Conservation (phyloP, 768 basidiomycete species). For the Auricularia auricula-judae region DNA sequence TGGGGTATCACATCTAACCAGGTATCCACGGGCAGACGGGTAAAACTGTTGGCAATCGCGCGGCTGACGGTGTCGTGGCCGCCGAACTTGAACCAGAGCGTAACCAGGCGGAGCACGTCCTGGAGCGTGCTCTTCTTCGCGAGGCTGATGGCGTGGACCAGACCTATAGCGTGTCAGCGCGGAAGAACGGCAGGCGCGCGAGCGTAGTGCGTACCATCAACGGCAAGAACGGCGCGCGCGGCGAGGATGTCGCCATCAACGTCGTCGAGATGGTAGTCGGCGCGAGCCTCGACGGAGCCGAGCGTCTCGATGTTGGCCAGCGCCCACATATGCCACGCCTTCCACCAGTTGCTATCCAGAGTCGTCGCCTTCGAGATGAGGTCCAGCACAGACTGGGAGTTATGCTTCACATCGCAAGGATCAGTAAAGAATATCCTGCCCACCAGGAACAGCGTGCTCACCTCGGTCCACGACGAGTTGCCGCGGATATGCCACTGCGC, state of each 20-base stretch:
- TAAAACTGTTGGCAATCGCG: constrained; percentile 31
- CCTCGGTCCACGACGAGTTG: constrained; percentile 21
- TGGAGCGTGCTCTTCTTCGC: constrained; percentile 34
- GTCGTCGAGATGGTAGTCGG: constrained; percentile 20
- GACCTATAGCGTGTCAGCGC: constrained; percentile 20
- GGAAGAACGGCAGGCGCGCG: background rate
- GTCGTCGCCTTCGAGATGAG: constrained; percentile 25
- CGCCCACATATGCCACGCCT: constrained; percentile 43
- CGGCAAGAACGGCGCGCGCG: background rate
- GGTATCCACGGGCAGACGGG: constrained; percentile 33
- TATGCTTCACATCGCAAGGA: constrained; percentile 15
- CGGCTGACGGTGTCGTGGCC: constrained; percentile 27
- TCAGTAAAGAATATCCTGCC: background rate
- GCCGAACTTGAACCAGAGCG: constrained; percentile 41
- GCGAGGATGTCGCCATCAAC: constrained; percentile 8
- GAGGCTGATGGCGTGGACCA: constrained; percentile 36
- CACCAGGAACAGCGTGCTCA: background rate
- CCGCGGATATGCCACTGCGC: constrained; percentile 34
- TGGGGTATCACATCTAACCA: constrained; percentile 44
- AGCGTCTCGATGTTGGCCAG: constrained; percentile 39
- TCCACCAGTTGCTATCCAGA: constrained; percentile 38
- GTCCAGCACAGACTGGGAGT: background rate
- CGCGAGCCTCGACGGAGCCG: constrained; percentile 8
- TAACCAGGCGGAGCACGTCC: constrained; percentile 35
- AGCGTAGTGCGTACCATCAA: background rate